A percentile compares a stretch with the other conserved stretches of the same genome.
phyloP scores from a whole-genome alignment of 257 asterid species.

The Salvia hispanica region DNA sequence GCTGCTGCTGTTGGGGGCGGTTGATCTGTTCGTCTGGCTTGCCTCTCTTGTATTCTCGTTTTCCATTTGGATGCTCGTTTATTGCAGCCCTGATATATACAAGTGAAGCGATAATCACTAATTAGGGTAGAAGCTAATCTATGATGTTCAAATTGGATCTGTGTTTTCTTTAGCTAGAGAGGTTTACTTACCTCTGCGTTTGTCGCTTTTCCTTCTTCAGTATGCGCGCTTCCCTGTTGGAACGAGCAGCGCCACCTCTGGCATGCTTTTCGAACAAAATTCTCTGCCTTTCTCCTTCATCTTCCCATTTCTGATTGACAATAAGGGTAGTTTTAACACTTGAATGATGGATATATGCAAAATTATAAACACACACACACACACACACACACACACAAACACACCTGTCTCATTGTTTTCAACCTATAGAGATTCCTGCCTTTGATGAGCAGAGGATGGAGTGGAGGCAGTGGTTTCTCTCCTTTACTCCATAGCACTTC shows the following conservation, averaged over 20 bases:
- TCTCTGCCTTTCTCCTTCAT: constrained; percentile 67
- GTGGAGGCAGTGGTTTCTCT: constrained; percentile 76
- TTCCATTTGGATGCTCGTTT: constrained; percentile 23
- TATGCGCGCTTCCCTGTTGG: constrained; percentile 38
- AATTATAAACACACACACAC: constrained; percentile 6
- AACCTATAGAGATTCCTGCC: constrained; percentile 88
- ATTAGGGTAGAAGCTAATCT: background rate
- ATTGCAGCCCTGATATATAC: constrained; percentile 34
- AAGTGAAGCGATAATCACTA: background rate
- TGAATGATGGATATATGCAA: constrained; percentile 6
- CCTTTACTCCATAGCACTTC: constrained; percentile 96
- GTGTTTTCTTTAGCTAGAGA: constrained; percentile 4
- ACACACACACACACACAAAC: constrained; percentile 1
- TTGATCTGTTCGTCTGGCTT: constrained; percentile 28
- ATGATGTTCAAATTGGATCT: too few relatives aligned
- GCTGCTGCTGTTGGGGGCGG: constrained; percentile 1
- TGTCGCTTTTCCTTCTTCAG: constrained; percentile 52
- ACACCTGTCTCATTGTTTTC: constrained; percentile 84
- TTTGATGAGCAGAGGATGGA: constrained; percentile 87
- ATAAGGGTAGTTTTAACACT: background rate
- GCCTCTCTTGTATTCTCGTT: constrained; percentile 22
- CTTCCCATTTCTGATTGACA: constrained; percentile 42
- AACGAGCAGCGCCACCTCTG: constrained; percentile 56
- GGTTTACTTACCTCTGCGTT: constrained; percentile 43
- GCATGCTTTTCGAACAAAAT: constrained; percentile 64